Evolutionary conservation across 2,329 filamentous ascomycete species (phyloP).

Genomic region (Xylariaceae sp.): DNA sequence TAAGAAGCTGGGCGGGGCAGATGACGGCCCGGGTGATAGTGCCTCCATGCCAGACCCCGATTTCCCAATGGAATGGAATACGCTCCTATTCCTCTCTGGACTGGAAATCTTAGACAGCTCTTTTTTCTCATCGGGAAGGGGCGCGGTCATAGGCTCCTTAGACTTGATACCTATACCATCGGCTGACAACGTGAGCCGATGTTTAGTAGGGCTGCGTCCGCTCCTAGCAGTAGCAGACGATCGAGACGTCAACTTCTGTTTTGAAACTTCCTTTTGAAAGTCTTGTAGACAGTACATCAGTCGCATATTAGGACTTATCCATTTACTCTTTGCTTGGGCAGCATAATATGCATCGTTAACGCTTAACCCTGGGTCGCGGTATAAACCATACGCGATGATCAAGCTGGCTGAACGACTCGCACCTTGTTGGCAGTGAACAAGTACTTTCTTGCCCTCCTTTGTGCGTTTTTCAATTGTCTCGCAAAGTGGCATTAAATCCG

Average conservation of each 20-base stretch:
- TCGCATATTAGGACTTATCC: conserved; percentile 91
- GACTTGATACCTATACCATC: conserved; percentile 49
- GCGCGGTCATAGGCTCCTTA: conserved; percentile 56
- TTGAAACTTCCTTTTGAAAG: conserved; percentile 61
- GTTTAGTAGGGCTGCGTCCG: conserved; percentile 54
- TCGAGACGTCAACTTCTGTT: conserved; percentile 41
- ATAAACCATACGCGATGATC: conserved; percentile 80
- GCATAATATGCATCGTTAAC: conserved; percentile 80
- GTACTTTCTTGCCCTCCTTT: conserved; percentile 67
- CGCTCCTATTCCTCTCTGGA: conserved; percentile 40
- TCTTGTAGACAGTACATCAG: conserved; percentile 85
- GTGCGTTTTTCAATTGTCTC: conserved; percentile 69
- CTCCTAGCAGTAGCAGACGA: conserved; percentile 45
- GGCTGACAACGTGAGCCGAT: conserved; percentile 54
- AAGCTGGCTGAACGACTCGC: conserved; percentile 79
- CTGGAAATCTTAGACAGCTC: conserved; percentile 37
- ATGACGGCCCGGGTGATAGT: conserved; percentile 59
- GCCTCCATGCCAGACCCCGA: conserved; percentile 47
- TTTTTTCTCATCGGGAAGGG: conserved; percentile 50
- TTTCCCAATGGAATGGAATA: conserved; percentile 45
- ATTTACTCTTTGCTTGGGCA: conserved; percentile 73
- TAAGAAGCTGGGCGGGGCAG: conserved; percentile 58
- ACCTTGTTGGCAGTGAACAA: conserved; percentile 81
- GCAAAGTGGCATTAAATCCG: conserved; percentile 68
- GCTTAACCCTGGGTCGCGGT: conserved; percentile 67